Evolutionary conservation across 2,329 filamentous ascomycete genomes (phyloP), one percentile per base, ranked within the genome.

Genomic region (Sclerotinia sclerotiorum): DNA sequence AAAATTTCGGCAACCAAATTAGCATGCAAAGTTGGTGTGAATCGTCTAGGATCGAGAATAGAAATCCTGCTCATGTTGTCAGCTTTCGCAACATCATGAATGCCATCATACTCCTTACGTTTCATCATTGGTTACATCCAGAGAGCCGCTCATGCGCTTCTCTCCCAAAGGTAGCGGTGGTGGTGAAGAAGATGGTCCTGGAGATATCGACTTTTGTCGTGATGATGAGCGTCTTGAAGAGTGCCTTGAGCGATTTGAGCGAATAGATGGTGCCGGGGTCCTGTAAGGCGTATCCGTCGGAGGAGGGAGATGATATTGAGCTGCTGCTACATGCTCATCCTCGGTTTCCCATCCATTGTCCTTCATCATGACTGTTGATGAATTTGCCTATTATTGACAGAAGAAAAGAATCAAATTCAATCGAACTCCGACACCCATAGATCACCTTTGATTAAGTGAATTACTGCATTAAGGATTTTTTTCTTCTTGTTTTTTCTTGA

Each of bases 1-100:
- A 99, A 82, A 71, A 99, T 99, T 79, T 99, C 95, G 0, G 94
- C 94, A 0, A 99, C 94, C 8, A 99, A 82, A 62, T 92, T 97
- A 11, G 95, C 95, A 78, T 98, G 95, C 15, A 99, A 82, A 0
- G 94, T 98, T 1, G 95, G 95, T 0, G 95, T 99, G 77, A 99
- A 97, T 49, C 95, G 87, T 67, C 94, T 88, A 3, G 95, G 93
- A 76, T 99, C 95, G 42, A 97, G 83, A 29, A 93, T 88, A 2
- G 87, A 87, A 46, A 80, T 76, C 73, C 86, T 77, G 54, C 46
- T 60, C 21, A 49, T 69, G 5, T 24, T 39, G 49, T 77, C 63
- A 77, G 72, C 39, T 17, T 48, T 48, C 29, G 35, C 15, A 15
- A 17, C 29, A 51, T 51, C 13, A 49, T 5, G 35, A 44, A 29